Percentiles rank a stretch among this genome's conserved stretches.
Conservation (phyloP, 768 basidiomycete genomes). For the Leccinum truebloodii region DNA sequence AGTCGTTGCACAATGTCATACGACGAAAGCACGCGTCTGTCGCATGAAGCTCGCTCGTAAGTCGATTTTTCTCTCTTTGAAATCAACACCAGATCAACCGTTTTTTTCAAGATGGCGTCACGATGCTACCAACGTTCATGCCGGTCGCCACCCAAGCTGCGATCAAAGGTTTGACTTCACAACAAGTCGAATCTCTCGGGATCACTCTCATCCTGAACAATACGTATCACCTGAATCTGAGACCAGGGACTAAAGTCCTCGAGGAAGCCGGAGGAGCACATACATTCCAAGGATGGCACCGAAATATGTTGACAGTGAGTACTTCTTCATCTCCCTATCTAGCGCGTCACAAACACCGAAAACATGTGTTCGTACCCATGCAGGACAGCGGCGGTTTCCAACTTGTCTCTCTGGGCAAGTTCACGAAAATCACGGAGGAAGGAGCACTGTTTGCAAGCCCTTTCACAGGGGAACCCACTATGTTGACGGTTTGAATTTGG, state of each 20-base stretch:
- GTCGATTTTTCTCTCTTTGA: constrained; percentile 24
- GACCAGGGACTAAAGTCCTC: constrained; percentile 76
- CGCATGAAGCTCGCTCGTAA: constrained; percentile 80
- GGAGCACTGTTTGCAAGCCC: constrained; percentile 85
- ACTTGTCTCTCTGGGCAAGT: constrained; percentile 80
- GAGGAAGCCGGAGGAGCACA: constrained; percentile 84
- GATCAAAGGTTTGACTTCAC: constrained; percentile 87
- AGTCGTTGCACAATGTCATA: constrained; percentile 76
- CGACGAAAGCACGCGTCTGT: constrained; percentile 83
- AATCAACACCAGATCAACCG: constrained; percentile 3
- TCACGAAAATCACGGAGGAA: constrained; percentile 85
- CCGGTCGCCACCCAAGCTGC: constrained; percentile 92
- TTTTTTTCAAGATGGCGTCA: constrained; percentile 61
- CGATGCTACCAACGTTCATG: constrained; percentile 90
- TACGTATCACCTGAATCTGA: constrained; percentile 87
- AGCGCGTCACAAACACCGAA: background rate
- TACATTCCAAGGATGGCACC: constrained; percentile 84
- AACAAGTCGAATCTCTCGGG: constrained; percentile 80
- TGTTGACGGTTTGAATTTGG: constrained; percentile 64
- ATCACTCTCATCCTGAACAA: constrained; percentile 87
- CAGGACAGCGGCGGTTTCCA: constrained; percentile 93
- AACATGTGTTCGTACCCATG: background rate
- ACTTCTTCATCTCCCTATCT: background rate
- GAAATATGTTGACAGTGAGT: constrained; percentile 80
- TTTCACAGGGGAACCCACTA: constrained; percentile 84